Conservation (phyloP, 805 yeast genomes). For the Teunomyces stri region DNA sequence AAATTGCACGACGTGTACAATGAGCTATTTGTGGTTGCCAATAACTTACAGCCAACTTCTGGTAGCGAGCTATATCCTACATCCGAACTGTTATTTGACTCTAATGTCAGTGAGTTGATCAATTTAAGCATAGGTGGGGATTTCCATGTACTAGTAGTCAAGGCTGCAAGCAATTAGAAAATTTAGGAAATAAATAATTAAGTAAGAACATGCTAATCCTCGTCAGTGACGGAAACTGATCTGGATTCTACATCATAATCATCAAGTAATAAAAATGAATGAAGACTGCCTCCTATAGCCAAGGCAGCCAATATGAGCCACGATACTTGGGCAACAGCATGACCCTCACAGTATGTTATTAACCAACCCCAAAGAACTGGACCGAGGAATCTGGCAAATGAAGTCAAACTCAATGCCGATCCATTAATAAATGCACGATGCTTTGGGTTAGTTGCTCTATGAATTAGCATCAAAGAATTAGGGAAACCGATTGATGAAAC, state of each 20-base stretch:
- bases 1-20: slow-evolving; percentile 12
- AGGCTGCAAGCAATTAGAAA: slow-evolving; percentile 7
- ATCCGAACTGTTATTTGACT: slow-evolving; percentile 13
- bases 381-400: slow-evolving; percentile 56
- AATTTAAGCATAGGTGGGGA: slow-evolving; percentile 20
- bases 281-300: slow-evolving; percentile 16
- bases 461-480: slow-evolving; percentile 50
- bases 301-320: slow-evolving; percentile 32
- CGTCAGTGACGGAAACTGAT: neutral
- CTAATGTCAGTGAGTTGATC: slow-evolving; percentile 21
- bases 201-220: neutral
- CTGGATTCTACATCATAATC: slow-evolving; percentile 24
- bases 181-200: neutral
- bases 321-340: slow-evolving; percentile 24
- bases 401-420: slow-evolving; percentile 49
- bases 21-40: slow-evolving; percentile 25
- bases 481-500: slow-evolving; percentile 51
- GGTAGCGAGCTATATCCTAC: slow-evolving; percentile 3
- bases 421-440: slow-evolving; percentile 62
- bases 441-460: slow-evolving; percentile 50
- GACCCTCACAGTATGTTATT: slow-evolving; percentile 27
- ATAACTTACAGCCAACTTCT: slow-evolving; percentile 11
- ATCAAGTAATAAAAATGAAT: slow-evolving; percentile 20
- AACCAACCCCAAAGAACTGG: slow-evolving; percentile 56
- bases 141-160: slow-evolving; percentile 22